Evolutionary conservation across 768 basidiomycete species (phyloP).

Genomic region (Serendipita sp.): DNA sequence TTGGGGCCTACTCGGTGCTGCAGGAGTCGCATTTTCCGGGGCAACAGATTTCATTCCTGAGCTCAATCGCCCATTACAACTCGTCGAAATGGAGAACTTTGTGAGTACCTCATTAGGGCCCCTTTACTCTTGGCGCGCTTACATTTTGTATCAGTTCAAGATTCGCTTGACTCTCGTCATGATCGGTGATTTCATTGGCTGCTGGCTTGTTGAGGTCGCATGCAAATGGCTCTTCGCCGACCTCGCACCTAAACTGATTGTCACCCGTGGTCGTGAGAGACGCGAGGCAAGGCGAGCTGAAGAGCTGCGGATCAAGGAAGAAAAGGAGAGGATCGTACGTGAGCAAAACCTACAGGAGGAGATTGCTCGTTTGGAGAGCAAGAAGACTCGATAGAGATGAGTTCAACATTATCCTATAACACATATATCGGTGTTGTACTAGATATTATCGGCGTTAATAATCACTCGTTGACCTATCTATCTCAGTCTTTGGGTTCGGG

Average conservation of each 20-base stretch:
- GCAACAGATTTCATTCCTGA: conserved; percentile 92
- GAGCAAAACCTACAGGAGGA: conserved; percentile 4
- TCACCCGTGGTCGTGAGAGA: conserved; percentile 71
- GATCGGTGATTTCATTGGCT: conserved; percentile 77
- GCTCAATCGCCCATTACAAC: conserved; percentile 89
- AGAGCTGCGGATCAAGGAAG: conserved; percentile 20
- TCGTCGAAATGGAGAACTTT: conserved; percentile 68
- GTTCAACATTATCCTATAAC: no score
- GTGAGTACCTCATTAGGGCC: conserved; percentile 32
- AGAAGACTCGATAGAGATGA: neutral
- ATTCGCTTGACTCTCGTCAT: conserved; percentile 60
- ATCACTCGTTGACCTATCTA: no score
- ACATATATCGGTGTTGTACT: no score
- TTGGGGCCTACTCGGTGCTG: conserved; percentile 82
- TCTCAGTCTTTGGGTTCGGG: no score
- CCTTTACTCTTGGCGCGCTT: neutral
- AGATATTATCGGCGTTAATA: no score
- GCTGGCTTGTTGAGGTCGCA: conserved; percentile 62
- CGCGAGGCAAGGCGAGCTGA: conserved; percentile 39
- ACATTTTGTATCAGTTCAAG: conserved; percentile 49
- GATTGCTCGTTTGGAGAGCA: neutral
- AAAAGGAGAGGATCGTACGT: conserved; percentile 11
- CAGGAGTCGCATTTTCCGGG: conserved; percentile 81
- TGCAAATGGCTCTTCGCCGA: conserved; percentile 84
- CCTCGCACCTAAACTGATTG: conserved; percentile 67